Base-by-base conservation (phyloP, 352 stramenopile species). In the Thalassiosira livingstoniorum region DNA sequence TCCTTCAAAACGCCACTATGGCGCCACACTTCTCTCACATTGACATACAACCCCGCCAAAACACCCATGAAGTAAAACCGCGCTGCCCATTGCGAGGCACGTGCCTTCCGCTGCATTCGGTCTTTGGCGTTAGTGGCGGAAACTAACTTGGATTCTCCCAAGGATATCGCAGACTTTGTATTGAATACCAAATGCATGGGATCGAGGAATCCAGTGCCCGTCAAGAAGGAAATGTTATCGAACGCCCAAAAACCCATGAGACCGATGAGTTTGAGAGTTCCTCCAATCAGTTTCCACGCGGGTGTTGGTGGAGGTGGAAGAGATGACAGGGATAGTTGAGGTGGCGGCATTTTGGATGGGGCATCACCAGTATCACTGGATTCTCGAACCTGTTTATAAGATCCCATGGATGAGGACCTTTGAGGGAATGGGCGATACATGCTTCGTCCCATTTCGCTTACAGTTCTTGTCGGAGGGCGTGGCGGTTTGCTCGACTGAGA, bases 201-300 rank as follows among this genome's bases (percentile, higher is more conserved):
- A 68, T 92, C 87, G 21, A 92, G 75, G 53, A 87, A 81, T 51
- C 87, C 84, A 61, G 58, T 85, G 2, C 74, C 80, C 0, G 71
- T 76, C 15, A 94, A 57, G 72, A 89, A 94, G 42, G 78, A 83
- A 13, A 92, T 29, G 60, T 94, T 94, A 45, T 94, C 90, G 37
- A 80, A 88, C 11, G 81, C 69, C 83, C 81, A 93, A 65, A 92
- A 94, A 31, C 85, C 82, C 60, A 89, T 64, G 43, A 94, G 74
- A 60, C 88, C 83, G 23, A 89, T 7, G 3, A 91, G 71, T 75
- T 93, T 93, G 4, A 82, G 15, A 13, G 82, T 78, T 29, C 57
- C 39, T 29, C 82, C 75, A 45, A 88, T 65, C 0, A 87, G 67
- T 64, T 87, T 92, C 78, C 83, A 90, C 47, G 61, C n/a, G 4